A percentile compares a stretch with the other conserved stretches of the same genome.
Evolutionary conservation across 257 asterid genomes (phyloP).

Genomic region (Solanum chilense): DNA sequence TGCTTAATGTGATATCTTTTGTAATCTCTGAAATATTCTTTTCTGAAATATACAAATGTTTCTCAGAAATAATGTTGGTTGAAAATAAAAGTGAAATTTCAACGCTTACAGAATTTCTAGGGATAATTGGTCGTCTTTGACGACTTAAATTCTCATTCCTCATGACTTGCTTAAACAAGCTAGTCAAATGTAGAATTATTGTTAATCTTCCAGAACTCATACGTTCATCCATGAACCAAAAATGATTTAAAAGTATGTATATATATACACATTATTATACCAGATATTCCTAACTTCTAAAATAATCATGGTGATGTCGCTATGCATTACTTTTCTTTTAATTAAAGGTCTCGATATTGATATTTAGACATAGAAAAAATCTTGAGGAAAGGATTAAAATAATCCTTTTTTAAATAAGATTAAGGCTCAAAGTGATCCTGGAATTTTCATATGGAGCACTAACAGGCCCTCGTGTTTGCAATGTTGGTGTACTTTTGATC

Average conservation of each 20-base stretch:
- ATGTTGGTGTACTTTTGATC: no score
- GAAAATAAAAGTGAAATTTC: background rate
- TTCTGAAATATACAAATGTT: background rate
- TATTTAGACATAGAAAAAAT: no score
- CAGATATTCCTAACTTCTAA: background rate
- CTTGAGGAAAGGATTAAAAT: no score
- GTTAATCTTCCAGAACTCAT: background rate
- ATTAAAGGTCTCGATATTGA: no score
- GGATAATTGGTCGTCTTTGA: background rate
- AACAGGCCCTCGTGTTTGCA: no score
- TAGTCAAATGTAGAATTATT: background rate
- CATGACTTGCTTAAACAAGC: background rate
- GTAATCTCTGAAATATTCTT: background rate
- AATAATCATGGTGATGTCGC: background rate
- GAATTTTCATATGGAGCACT: no score
- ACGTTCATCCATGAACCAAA: background rate
- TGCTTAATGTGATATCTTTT: background rate
- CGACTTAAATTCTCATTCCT: background rate
- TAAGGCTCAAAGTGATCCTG: no score
- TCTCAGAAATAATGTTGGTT: background rate
- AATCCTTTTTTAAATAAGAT: no score
- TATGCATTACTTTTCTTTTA: no score
- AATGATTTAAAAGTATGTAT: background rate
- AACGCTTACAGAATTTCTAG: background rate
- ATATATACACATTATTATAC: background rate